These are phyloP conservation scores for Zymoseptoria crescenta DNA, from an alignment of 2,329 filamentous ascomycete genomes.

Conservation along the genomic window DNA sequence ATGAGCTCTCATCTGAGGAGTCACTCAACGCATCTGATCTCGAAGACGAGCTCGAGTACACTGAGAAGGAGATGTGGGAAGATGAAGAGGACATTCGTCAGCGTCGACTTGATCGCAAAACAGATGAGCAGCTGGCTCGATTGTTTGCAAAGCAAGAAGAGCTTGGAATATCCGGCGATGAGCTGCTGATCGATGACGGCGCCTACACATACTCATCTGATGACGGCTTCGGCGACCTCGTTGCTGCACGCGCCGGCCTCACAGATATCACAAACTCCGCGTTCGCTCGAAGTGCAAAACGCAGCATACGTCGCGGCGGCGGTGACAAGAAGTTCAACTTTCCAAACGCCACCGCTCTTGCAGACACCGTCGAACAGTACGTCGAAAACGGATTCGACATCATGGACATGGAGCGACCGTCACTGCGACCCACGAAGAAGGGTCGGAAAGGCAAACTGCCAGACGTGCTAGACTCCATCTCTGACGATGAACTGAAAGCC, in stretches of 20 bases:
- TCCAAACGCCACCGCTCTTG: slow-evolving; percentile 48
- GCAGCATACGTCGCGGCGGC: slow-evolving; percentile 12
- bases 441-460: slow-evolving; percentile 44
- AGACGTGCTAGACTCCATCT: slow-evolving; percentile 32
- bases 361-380: slow-evolving; percentile 53
- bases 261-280: slow-evolving; percentile 20
- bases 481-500: slow-evolving; percentile 38
- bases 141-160: slow-evolving; percentile 56
- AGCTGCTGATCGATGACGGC: slow-evolving; percentile 47
- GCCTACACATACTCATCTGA: slow-evolving; percentile 12
- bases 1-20: slow-evolving; percentile 27
- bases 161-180: slow-evolving; percentile 53
- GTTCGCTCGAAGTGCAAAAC: slow-evolving; percentile 13
- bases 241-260: slow-evolving; percentile 25
- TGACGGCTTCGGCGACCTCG: slow-evolving; percentile 24
- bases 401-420: slow-evolving; percentile 72
- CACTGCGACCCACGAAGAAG: slow-evolving; percentile 57
- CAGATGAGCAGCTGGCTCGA: slow-evolving; percentile 56
- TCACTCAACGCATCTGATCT: slow-evolving; percentile 32
- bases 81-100: slow-evolving; percentile 36
- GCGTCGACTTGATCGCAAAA: slow-evolving; percentile 34
- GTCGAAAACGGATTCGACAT: slow-evolving; percentile 71
- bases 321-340: slow-evolving; percentile 34
- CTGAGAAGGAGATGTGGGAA: slow-evolving; percentile 30
- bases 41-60: slow-evolving; percentile 27